phyloP scores from a whole-genome alignment of 2,329 filamentous ascomycete species.

The Cladophialophora psammophila region DNA sequence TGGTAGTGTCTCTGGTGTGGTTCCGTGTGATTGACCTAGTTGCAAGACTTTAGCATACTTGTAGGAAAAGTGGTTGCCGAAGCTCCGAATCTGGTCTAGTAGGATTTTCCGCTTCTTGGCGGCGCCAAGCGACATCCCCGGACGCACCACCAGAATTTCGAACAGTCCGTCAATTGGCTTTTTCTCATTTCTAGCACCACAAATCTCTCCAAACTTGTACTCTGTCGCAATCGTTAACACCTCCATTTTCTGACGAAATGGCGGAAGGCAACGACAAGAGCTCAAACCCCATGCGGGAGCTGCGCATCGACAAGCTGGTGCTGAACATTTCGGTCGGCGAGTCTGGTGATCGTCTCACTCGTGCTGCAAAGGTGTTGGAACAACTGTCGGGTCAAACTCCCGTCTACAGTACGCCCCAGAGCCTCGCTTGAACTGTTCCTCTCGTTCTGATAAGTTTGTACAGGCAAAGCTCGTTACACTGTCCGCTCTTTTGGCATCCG shows the following conservation, averaged over 20 bases:
- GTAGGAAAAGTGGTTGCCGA: constrained; percentile 15
- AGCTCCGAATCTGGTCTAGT: constrained; percentile 22
- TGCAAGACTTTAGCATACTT: constrained; percentile 5
- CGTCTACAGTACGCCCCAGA: constrained; percentile 83
- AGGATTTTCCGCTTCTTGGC: constrained; percentile 9
- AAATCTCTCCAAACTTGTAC: constrained; percentile 17
- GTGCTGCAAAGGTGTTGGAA: constrained; percentile 99
- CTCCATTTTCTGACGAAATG: constrained; percentile 44
- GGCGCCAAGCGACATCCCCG: constrained; percentile 19
- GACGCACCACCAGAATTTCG: constrained; percentile 17
- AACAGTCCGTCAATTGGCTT: not conserved
- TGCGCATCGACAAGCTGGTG: constrained; percentile 99
- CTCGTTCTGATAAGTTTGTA: constrained; percentile 31
- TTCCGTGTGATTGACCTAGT: constrained; percentile 10
- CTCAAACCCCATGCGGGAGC: constrained; percentile 99
- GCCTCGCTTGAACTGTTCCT: constrained; percentile 11
- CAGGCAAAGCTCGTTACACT: constrained; percentile 99
- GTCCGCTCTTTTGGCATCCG: constrained; percentile 99
- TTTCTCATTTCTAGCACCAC: constrained; percentile 13
- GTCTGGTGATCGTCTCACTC: constrained; percentile 99
- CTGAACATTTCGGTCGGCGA: constrained; percentile 99
- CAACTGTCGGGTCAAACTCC: constrained; percentile 99
- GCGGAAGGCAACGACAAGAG: constrained; percentile 79
- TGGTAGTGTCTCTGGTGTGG: constrained; percentile 25
- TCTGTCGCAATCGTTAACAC: constrained; percentile 44